phyloP scores from a whole-genome alignment of 1,139 yeast species.

The Yamadazyma trypodendri region DNA sequence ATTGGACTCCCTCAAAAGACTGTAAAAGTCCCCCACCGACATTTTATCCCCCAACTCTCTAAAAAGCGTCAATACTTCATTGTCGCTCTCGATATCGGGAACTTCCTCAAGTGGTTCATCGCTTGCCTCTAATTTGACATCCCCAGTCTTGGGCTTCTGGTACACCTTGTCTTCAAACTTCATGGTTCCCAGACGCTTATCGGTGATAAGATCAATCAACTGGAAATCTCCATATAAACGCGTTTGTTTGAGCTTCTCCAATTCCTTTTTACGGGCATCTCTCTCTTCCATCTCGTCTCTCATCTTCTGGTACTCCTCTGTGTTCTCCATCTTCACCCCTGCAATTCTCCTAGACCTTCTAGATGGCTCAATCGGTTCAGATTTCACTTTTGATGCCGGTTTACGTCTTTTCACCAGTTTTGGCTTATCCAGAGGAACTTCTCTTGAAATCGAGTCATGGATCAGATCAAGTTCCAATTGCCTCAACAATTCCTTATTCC shows the following conservation, averaged over 20 bases:
- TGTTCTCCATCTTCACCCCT: constrained; percentile 50
- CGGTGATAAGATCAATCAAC: constrained; percentile 55
- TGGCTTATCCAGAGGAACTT: constrained; percentile 20
- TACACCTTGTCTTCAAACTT: constrained; percentile 30
- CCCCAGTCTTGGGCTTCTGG: constrained; percentile 17
- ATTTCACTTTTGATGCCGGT: constrained; percentile 21
- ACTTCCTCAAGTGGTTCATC: too few relatives aligned
- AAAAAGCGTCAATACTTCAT: constrained; percentile 38
- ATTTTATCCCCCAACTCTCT: constrained; percentile 51
- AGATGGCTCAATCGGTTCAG: constrained; percentile 43
- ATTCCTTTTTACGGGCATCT: constrained; percentile 38
- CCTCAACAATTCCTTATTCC: constrained; percentile 41
- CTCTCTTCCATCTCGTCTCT: constrained; percentile 38
- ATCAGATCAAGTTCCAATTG: constrained; percentile 38
- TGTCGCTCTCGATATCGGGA: constrained; percentile 29
- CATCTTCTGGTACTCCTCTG: constrained; percentile 33
- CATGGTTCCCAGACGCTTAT: constrained; percentile 35
- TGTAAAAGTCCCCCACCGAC: constrained; percentile 80
- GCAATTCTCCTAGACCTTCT: constrained; percentile 67
- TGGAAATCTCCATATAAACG: constrained; percentile 63
- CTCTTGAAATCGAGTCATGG: constrained; percentile 29
- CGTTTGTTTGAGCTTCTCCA: constrained; percentile 52
- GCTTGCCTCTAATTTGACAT: too few relatives aligned
- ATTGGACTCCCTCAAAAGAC: constrained; percentile 34
- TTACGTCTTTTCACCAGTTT: constrained; percentile 22